Base-by-base conservation (phyloP, 306 rosid genomes). In the Casuarina equisetifolia region DNA sequence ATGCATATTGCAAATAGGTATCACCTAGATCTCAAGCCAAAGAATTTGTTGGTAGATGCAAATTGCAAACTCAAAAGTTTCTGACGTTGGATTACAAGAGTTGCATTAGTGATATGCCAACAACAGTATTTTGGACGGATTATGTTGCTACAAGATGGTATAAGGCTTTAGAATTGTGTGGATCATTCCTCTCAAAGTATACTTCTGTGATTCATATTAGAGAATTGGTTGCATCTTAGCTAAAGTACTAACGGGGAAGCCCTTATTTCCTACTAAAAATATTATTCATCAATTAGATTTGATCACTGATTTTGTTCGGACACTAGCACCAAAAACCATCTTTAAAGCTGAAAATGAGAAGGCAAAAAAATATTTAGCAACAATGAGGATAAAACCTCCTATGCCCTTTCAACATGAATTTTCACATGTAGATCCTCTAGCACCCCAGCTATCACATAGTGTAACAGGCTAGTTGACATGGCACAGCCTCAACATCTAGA, bases 121-220 rank as follows among this genome's bases (percentile, higher is more conserved):
- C 96, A 4, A 81, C 97, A 57, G 89, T 90, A 79, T 92, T 92
- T 88, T 95, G 98, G 98, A 95, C 98, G 43, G 98, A 95, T 77
- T 95, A 95, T 79, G 97, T 95, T 39, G 98, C 98, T 67, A 95
- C 98, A 50, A 87, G 98, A 84, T 95, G 98, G 98, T 95, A 95
- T 73, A 85, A 97, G 75, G 98, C 98, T 73, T 97, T 97, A 9
- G 98, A 95, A 83, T 81, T 95, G 66, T 95, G 98, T 76, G 98
- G 98, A 15, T 95, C 97, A 39, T 95, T 95, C 84, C 88, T 81
- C 73, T 87, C 97, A 1, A 95, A 92, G 97, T 95, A 95, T 78
- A 95, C 99, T 25, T 92, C 92, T 1, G 99, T 97, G 19, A 95
- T 92, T 81, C 97, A 95, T 83, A 81, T 92, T 95, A 97, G 99